Base-by-base conservation (phyloP, 1,284 basidiomycete species). In the Trichosporon sp. region DNA sequence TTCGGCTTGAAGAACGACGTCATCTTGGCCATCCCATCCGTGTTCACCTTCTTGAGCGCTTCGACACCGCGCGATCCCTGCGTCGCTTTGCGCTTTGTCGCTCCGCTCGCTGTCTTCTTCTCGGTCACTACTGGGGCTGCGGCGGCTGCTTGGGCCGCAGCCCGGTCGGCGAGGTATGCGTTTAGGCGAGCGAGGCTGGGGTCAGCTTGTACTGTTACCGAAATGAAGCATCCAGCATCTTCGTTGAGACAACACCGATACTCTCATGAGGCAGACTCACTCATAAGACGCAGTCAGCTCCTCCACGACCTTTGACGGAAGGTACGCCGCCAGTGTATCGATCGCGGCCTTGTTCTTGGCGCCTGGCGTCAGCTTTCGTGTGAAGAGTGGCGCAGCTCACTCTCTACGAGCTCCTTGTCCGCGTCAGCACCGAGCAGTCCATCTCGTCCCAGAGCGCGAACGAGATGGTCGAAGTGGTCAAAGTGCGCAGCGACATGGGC, bases 1-100 rank as follows among this genome's bases (percentile, higher is more conserved):
- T 78, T 78, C 1, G 76, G 74, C 64, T 77, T 77, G 70, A 79
- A 79, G 66, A 79, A 79, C 58, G 68, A 74, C 11, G 78, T 78
- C 68, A 79, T 65, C 65, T 79, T 79, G 54, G 68, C 56, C 78
- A 79, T 79, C 14, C 68, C 73, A 10, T 63, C 65, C 19, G 78
- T 79, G 61, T 77, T 77, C 64, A 79, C 78, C 64, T 78, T 79
- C 58, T 79, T 79, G 33, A 79, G 65, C 23, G 70, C 61, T 65
- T 77, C 77, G 44, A 78, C 77, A 32, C 78, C 78, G 37, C 74
- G 62, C 9, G 68, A 71, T 1, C 65, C 61, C 4, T 66, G 58
- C 3, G 74, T 72, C 14, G 71, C 65, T 56, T 76, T 78, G 4
- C 64, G 64, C 7, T 71, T 72, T 4, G 61, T 63, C 3, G 64